Base-by-base conservation (phyloP, 2,329 filamentous ascomycete species). In the Onygenales sp. region DNA sequence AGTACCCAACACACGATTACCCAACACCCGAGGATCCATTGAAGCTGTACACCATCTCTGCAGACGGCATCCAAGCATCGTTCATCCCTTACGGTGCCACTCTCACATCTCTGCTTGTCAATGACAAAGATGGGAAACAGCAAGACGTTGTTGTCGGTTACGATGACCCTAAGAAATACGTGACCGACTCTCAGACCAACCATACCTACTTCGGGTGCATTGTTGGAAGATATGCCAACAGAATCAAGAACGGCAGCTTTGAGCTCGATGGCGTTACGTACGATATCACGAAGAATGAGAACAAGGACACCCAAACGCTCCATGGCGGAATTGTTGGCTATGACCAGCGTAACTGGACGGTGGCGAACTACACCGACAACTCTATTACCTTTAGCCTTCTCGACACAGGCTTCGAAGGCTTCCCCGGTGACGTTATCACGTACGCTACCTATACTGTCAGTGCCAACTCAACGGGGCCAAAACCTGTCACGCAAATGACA, bases 221-320 rank as follows among this genome's bases (percentile, higher is more conserved):
- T 5, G 74, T 77, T 11, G 77, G 77, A 53, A 72, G 76, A 47
- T 79, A 79, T 65, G 77, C 76, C 53, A 79, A 79, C 61, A 74
- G 77, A 40, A 79, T 79, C 64, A 78, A 75, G 67, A 80, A 80
- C 54, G 76, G 76, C 50, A 79, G 77, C 3, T 81, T 81, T 63
- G 68, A 69, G 21, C 67, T 81, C 53, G 73, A 77, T 51, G 73
- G 70, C 17, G 59, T 67, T 14, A 69, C 65, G 3, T 79, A 74
- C 56, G 66, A 79, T 32, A 71, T 78, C 34, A 70, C 75, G 0
- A 66, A 70, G 46, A 81, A 79, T 58, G 78, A 81, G 59, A 68
- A 79, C 45, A 66, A 61, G 39, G 76, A 77, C n/a, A 56, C 58
- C 10, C 70, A 80, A 60, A 78, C 78, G 17, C 71, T 81, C 13